A percentile compares a stretch with the other conserved stretches of the same genome.
phyloP scores from a whole-genome alignment of 495 filamentous ascomycete genomes.

The Aspergillus ellipticus region DNA sequence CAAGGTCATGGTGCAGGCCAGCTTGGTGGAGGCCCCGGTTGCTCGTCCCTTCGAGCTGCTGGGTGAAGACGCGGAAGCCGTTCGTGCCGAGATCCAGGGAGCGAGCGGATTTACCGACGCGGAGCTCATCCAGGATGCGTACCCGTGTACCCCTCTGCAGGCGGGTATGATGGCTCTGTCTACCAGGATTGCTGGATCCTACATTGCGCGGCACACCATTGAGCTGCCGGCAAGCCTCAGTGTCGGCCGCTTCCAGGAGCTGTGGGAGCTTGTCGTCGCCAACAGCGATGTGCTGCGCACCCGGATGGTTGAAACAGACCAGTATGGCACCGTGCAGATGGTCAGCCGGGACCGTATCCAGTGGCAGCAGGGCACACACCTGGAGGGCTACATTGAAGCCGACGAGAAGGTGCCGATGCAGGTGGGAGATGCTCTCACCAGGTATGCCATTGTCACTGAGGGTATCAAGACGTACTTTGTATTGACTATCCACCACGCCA shows the following conservation, averaged over 20 bases:
- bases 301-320: constrained; percentile 26
- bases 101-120: constrained; percentile 9
- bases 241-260: constrained; percentile 28
- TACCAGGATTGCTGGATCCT: constrained; percentile 32
- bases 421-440: constrained; percentile 41
- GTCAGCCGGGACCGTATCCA: constrained; percentile 20
- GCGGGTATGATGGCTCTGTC: constrained; percentile 17
- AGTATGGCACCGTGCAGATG: constrained; percentile 48
- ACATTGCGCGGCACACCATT: constrained; percentile 38
- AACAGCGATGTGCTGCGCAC: constrained; percentile 50
- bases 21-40: constrained; percentile 7
- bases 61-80: constrained; percentile 15
- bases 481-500: constrained; percentile 19
- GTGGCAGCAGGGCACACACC: constrained; percentile 19
- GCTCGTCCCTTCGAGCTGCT: constrained; percentile 14
- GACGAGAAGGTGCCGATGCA: constrained; percentile 37
- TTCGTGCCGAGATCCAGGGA: constrained; percentile 11
- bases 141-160: constrained; percentile 25
- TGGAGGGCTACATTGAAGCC: constrained; percentile 35
- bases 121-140: constrained; percentile 26
- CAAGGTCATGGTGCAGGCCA: constrained; percentile 18
- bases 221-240: constrained; percentile 9
- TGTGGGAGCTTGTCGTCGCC: constrained; percentile 33
- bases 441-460: constrained; percentile 35
- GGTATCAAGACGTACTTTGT: constrained; percentile 9